Evolutionary conservation across 768 basidiomycete genomes (phyloP).

Genomic region (Coprinellus micaceus): DNA sequence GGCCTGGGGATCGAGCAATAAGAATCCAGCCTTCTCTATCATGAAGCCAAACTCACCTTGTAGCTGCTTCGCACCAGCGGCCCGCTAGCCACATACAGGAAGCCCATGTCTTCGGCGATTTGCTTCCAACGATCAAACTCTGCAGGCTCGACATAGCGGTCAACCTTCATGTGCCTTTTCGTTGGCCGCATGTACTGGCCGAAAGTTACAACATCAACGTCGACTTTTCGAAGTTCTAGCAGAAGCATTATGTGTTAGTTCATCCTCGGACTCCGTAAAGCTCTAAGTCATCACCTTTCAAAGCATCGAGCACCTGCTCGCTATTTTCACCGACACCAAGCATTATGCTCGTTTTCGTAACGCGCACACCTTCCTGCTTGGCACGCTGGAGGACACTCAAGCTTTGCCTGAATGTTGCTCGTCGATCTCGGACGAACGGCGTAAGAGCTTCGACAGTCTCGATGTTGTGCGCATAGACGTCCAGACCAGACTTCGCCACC

Average conservation of each 20-base stretch:
- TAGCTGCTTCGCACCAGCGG: conserved; percentile 95
- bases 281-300: conserved; percentile 59
- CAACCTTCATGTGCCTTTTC: conserved; percentile 98
- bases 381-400: conserved; percentile 77
- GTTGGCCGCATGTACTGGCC: conserved; percentile 99
- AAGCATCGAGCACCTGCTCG: conserved; percentile 75
- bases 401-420: conserved; percentile 87
- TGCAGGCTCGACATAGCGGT: conserved; percentile 89
- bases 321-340: conserved; percentile 91
- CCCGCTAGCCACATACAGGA: conserved; percentile 95
- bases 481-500: conserved; percentile 90
- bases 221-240: conserved; percentile 77
- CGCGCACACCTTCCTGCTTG: conserved; percentile 75
- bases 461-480: conserved; percentile 97
- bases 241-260: conserved; percentile 4
- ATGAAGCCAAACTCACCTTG: conserved; percentile 59
- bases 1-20: conserved; percentile 50
- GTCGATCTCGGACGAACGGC: conserved; percentile 91
- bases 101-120: conserved; percentile 89
- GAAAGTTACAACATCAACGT: conserved; percentile 97
- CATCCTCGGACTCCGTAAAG: conserved; percentile 1
- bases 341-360: conserved; percentile 99
- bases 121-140: conserved; percentile 93
- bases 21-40: background rate
- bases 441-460: conserved; percentile 95